Percentiles rank a stretch among this genome's conserved stretches.
phyloP scores from a whole-genome alignment of 176 grass and related monocot genomes.

The Avena sativa region DNA sequence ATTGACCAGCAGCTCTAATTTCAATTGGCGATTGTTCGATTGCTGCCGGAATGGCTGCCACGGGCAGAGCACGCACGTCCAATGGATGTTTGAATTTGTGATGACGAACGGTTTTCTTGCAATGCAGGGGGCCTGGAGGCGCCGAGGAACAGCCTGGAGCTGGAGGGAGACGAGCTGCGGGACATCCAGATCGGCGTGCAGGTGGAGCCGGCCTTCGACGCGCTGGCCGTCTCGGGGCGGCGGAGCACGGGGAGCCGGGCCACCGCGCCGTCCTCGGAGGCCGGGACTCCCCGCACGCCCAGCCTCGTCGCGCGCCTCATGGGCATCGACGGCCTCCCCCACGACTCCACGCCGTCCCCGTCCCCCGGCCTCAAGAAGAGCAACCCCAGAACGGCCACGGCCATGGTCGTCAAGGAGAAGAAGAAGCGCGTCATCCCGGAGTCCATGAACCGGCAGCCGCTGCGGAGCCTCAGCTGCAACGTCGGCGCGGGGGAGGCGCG shows the following conservation, averaged over 20 bases:
- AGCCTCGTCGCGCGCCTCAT: slow-evolving; percentile 83
- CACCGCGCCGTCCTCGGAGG: slow-evolving; percentile 48
- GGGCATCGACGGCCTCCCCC: slow-evolving; percentile 77
- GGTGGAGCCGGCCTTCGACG: slow-evolving; percentile 58
- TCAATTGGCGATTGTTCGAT: too few relatives aligned
- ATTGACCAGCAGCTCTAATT: background rate
- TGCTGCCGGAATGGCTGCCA: too few relatives aligned
- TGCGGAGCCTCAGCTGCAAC: slow-evolving; percentile 76
- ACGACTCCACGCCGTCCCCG: slow-evolving; percentile 40
- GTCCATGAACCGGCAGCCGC: slow-evolving; percentile 63
- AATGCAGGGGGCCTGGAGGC: slow-evolving; percentile 51
- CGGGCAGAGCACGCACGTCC: too few relatives aligned
- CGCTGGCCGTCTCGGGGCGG: background rate
- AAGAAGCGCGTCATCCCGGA: slow-evolving; percentile 62
- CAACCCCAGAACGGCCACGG: background rate
- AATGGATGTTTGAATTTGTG: too few relatives aligned
- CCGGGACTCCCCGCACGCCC: slow-evolving; percentile 81
- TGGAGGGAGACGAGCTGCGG: slow-evolving; percentile 54
- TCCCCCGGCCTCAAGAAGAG: slow-evolving; percentile 30
- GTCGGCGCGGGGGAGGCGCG: slow-evolving; percentile 29
- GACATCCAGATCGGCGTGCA: slow-evolving; percentile 73
- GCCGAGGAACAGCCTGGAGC: slow-evolving; percentile 89
- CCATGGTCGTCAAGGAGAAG: slow-evolving; percentile 31
- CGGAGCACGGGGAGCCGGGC: slow-evolving; percentile 10
- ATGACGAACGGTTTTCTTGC: too few relatives aligned